Percentiles rank a stretch among this genome's conserved stretches.
phyloP scores from a whole-genome alignment of 83 land plant genomes.

The Picea abies region DNA sequence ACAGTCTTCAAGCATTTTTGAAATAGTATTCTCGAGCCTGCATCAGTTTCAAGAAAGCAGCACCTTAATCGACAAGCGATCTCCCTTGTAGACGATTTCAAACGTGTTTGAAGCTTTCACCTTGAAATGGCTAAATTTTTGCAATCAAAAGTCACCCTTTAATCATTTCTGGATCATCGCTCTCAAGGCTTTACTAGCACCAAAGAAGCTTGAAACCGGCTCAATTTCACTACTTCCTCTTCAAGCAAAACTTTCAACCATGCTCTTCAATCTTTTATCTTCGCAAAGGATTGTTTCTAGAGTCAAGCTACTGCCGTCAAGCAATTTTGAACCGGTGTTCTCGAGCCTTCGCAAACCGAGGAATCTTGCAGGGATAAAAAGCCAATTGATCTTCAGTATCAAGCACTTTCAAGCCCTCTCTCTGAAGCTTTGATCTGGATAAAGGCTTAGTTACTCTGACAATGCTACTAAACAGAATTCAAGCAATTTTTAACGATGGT shows the following conservation, averaged over 20 bases:
- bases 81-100: background rate
- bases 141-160: background rate
- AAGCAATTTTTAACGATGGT: background rate
- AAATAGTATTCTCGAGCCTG: background rate
- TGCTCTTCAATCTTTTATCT: background rate
- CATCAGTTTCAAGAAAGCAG: background rate
- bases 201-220: background rate
- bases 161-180: background rate
- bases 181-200: slow-evolving; percentile 3
- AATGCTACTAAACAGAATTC: background rate
- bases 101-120: background rate
- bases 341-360: background rate
- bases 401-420: background rate
- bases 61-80: background rate
- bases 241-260: background rate
- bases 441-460: background rate
- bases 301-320: background rate
- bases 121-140: background rate
- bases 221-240: background rate
- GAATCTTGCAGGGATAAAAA: background rate
- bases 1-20: background rate
- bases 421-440: background rate
- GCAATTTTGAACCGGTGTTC: background rate
- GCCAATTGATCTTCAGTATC: background rate
- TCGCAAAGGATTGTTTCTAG: background rate